Percentiles rank a stretch among this genome's conserved stretches.
These are phyloP conservation scores for Monilinia aucupariae DNA, from an alignment of 2,329 filamentous ascomycete species.

Conservation along the genomic window DNA sequence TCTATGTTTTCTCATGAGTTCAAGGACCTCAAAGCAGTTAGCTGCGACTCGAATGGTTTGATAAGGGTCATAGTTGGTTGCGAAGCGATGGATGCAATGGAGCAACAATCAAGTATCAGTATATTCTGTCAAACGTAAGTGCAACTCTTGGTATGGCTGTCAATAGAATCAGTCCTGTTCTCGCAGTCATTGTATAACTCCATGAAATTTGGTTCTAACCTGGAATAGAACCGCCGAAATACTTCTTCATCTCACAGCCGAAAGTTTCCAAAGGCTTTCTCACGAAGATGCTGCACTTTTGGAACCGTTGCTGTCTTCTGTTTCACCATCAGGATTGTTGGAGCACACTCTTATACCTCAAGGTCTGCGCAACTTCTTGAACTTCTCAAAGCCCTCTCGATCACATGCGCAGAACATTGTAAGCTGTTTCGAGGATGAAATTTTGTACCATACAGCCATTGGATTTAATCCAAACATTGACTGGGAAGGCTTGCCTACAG, in stretches of 20 bases:
- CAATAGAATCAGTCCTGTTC: not conserved
- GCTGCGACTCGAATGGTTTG: conserved; percentile 19
- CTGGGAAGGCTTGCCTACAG: conserved; percentile 46
- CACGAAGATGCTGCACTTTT: conserved; percentile 10
- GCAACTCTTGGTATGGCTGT: not conserved
- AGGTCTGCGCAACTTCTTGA: conserved; percentile 8
- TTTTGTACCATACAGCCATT: conserved; percentile 44
- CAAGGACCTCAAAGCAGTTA: conserved; percentile 25
- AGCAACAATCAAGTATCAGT: conserved; percentile 23
- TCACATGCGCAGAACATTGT: conserved; percentile 4
- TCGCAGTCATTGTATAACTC: not conserved
- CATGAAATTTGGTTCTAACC: not conserved
- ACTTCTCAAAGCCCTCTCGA: conserved; percentile 8
- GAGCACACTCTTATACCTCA: conserved; percentile 13
- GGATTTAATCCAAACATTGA: conserved; percentile 45
- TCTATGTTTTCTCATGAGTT: conserved; percentile 18
- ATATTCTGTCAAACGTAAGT: conserved; percentile 28
- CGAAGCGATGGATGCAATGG: conserved; percentile 23
- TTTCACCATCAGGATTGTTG: conserved; percentile 12
- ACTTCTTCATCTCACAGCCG: conserved; percentile 9
- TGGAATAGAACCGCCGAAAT: conserved; percentile 8
- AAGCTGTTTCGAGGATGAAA: conserved; percentile 28
- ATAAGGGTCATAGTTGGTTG: conserved; percentile 27
- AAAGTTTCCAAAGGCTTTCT: conserved; percentile 4
- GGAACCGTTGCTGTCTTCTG: conserved; percentile 10